Percentiles rank a stretch among this genome's conserved stretches.
Evolutionary conservation across 805 yeast species (phyloP).

Genomic region (Saccharomyces jurei): DNA sequence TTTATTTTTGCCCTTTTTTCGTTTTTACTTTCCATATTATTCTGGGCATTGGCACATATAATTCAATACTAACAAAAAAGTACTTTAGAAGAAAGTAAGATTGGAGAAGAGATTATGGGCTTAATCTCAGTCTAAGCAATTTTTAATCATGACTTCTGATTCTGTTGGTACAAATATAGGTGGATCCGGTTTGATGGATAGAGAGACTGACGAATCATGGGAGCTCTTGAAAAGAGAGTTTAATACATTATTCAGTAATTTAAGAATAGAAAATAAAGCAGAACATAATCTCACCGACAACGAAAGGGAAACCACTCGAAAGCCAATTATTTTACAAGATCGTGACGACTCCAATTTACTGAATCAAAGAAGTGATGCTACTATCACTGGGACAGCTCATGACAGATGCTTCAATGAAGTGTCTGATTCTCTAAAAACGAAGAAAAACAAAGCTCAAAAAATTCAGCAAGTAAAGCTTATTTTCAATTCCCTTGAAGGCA

Average conservation of each 20-base stretch:
- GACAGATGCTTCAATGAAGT: background rate
- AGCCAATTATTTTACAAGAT: background rate
- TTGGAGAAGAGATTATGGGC: background rate
- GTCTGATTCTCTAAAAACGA: background rate
- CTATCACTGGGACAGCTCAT: background rate
- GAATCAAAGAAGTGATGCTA: background rate
- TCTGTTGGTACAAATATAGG: background rate
- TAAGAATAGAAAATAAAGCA: background rate
- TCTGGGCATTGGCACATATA: background rate
- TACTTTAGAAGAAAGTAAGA: background rate
- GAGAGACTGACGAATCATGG: background rate
- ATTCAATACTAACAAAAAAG: background rate
- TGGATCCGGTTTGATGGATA: background rate
- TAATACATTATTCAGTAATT: background rate
- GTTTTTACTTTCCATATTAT: background rate
- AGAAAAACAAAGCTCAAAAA: background rate
- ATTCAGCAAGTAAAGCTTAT: background rate
- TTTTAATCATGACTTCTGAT: background rate
- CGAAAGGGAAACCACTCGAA: background rate
- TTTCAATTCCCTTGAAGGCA: background rate
- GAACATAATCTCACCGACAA: background rate
- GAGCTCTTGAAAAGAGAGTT: background rate
- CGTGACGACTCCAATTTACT: background rate
- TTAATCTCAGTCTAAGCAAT: background rate
- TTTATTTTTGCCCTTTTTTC: background rate